Conservation (phyloP, 768 basidiomycete genomes). For the Gloeophyllum trabeum region DNA sequence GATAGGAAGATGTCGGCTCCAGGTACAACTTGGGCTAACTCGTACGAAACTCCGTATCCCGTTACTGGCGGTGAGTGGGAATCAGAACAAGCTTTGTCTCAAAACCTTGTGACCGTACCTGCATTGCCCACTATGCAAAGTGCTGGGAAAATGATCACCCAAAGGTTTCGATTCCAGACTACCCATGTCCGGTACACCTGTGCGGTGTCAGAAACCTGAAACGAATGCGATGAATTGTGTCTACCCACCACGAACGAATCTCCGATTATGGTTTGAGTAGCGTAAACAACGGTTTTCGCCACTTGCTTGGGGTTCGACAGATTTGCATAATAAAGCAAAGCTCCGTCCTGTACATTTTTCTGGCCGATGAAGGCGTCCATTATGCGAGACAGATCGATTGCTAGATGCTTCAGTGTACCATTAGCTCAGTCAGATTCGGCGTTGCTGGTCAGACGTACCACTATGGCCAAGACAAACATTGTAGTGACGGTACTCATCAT, state of each 20-base stretch:
- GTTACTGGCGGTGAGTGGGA: constrained; percentile 10
- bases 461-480: constrained; percentile 22
- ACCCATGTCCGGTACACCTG: constrained; percentile 22
- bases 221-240: neutral
- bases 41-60: constrained; percentile 20
- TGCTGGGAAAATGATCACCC: constrained; percentile 16
- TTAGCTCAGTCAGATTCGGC: constrained; percentile 1
- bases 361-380: constrained; percentile 22
- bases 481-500: constrained; percentile 20
- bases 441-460: constrained; percentile 10
- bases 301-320: constrained; percentile 23
- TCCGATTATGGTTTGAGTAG: constrained; percentile 25
- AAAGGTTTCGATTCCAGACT: constrained; percentile 18
- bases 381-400: constrained; percentile 22
- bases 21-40: constrained; percentile 16
- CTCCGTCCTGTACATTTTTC: constrained; percentile 6
- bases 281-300: constrained; percentile 24
- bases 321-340: constrained; percentile 20
- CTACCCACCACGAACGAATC: constrained; percentile 24
- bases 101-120: neutral
- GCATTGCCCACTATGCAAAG: neutral
- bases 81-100: neutral
- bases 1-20: constrained; percentile 20
- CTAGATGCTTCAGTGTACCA: constrained; percentile 19
- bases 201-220: neutral